A percentile compares a stretch with the other conserved stretches of the same genome.
These are phyloP conservation scores for Flueggea neowawraea DNA, from an alignment of 441 rosid species.

Conservation along the genomic window DNA sequence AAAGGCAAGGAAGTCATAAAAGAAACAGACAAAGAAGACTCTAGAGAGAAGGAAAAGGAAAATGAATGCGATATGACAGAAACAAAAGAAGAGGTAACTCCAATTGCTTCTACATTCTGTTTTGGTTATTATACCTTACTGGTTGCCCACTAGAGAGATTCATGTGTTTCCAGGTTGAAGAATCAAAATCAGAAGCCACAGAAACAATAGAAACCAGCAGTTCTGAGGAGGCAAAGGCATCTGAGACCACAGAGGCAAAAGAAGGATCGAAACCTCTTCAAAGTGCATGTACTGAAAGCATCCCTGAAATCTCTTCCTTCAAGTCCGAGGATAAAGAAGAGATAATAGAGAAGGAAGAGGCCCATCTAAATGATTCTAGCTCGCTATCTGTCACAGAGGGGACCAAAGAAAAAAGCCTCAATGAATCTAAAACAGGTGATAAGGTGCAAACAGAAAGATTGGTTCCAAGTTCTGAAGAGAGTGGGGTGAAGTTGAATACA, in stretches of 20 bases:
- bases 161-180: conserved; percentile 21
- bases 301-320: conserved; percentile 5
- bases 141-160: no score
- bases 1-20: not conserved
- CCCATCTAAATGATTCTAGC: conserved; percentile 4
- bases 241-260: conserved; percentile 9
- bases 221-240: conserved; percentile 14
- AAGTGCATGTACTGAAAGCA: conserved; percentile 14
- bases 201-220: conserved; percentile 21
- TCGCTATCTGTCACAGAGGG: conserved; percentile 3
- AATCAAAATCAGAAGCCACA: conserved; percentile 9
- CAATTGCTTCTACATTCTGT: not conserved
- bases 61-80: conserved; percentile 15
- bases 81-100: conserved; percentile 25
- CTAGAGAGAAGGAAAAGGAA: conserved; percentile 13
- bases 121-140: no score
- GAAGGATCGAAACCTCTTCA: conserved; percentile 9
- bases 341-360: conserved; percentile 11
- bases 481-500: conserved; percentile 8
- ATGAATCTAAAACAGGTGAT: conserved; percentile 25
- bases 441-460: conserved; percentile 14
- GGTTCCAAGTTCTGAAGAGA: conserved; percentile 17
- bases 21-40: conserved; percentile 11
- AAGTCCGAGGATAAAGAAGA: conserved; percentile 20
- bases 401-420: conserved; percentile 14